Evolutionary conservation across 2,329 filamentous ascomycete species (phyloP).

Genomic region (Colletotrichum sidae): DNA sequence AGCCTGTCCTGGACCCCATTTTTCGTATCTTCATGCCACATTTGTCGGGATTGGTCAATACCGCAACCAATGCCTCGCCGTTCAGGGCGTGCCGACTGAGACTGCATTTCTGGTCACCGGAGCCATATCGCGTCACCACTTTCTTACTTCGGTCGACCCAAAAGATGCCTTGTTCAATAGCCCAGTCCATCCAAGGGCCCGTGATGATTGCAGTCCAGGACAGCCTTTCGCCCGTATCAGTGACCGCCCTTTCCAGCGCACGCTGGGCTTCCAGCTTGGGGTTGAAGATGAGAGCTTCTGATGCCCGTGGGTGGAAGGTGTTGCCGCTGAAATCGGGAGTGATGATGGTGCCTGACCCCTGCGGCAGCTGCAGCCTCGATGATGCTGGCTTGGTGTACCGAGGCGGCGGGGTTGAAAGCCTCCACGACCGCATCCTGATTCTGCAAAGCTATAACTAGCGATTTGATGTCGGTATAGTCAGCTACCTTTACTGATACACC

Average conservation of each 20-base stretch:
- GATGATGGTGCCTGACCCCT: slow-evolving; percentile 36
- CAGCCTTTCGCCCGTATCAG: slow-evolving; percentile 13
- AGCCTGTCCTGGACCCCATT: slow-evolving; percentile 24
- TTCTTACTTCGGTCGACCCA: slow-evolving; percentile 36
- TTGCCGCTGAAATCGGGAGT: slow-evolving; percentile 41
- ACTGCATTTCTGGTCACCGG: slow-evolving; percentile 26
- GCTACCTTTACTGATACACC: slow-evolving; percentile 51
- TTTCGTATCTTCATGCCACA: slow-evolving; percentile 30
- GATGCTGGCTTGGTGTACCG: slow-evolving; percentile 37
- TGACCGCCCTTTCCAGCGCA: slow-evolving; percentile 40
- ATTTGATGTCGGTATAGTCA: slow-evolving; percentile 58
- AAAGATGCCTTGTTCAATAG: slow-evolving; percentile 37
- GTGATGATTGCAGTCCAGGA: slow-evolving; percentile 40
- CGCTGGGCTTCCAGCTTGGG: slow-evolving; percentile 38
- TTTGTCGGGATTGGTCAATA: slow-evolving; percentile 1
- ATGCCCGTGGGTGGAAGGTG: slow-evolving; percentile 35
- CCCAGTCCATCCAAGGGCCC: slow-evolving; percentile 41
- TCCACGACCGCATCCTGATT: slow-evolving; percentile 49
- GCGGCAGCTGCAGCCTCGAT: slow-evolving; percentile 38
- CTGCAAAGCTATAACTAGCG: slow-evolving; percentile 43
- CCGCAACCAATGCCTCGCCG: slow-evolving; percentile 32
- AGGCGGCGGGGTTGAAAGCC: slow-evolving; percentile 41
- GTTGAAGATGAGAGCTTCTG: slow-evolving; percentile 34
- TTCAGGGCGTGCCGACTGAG: slow-evolving; percentile 23
- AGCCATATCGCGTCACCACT: slow-evolving; percentile 33